Conservation (phyloP, 148 eudicot species). For the Cornus controversa region DNA sequence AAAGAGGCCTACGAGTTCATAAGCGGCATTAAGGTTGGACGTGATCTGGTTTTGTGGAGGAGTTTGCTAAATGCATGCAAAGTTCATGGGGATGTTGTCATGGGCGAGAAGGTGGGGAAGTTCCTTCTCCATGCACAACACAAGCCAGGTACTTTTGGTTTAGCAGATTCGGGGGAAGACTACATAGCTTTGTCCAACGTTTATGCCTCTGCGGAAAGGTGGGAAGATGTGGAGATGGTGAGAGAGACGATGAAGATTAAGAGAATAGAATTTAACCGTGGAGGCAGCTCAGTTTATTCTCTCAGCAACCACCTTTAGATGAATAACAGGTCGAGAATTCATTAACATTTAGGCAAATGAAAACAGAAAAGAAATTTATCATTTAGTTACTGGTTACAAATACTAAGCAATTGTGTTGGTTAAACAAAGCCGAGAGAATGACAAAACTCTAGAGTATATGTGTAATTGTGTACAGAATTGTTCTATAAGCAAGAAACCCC, state of each 20-base stretch:
- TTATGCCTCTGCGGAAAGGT: slow-evolving; percentile 63
- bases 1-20: slow-evolving; percentile 48
- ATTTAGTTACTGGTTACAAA: too few species aligned
- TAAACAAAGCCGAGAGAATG: too few species aligned
- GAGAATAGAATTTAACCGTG: slow-evolving; percentile 44
- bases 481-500: too few species aligned
- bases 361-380: too few species aligned
- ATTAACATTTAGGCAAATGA: neutral
- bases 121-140: slow-evolving; percentile 38
- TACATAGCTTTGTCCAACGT: slow-evolving; percentile 59
- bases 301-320: neutral
- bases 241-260: slow-evolving; percentile 46
- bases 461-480: too few species aligned
- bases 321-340: neutral
- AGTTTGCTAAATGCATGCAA: slow-evolving; percentile 59
- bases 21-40: slow-evolving; percentile 26
- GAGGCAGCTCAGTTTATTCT: slow-evolving; percentile 33
- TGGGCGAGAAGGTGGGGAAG: slow-evolving; percentile 62
- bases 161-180: slow-evolving; percentile 40
- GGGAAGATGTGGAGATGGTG: slow-evolving; percentile 54
- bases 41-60: slow-evolving; percentile 51
- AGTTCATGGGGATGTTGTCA: slow-evolving; percentile 45
- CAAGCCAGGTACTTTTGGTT: neutral
- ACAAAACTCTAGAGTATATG: too few species aligned
- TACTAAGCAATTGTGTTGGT: too few species aligned